A percentile compares a stretch with the other conserved stretches of the same genome.
Evolutionary conservation across 1,284 basidiomycete genomes (phyloP).

Genomic region (Malassezia caprae): DNA sequence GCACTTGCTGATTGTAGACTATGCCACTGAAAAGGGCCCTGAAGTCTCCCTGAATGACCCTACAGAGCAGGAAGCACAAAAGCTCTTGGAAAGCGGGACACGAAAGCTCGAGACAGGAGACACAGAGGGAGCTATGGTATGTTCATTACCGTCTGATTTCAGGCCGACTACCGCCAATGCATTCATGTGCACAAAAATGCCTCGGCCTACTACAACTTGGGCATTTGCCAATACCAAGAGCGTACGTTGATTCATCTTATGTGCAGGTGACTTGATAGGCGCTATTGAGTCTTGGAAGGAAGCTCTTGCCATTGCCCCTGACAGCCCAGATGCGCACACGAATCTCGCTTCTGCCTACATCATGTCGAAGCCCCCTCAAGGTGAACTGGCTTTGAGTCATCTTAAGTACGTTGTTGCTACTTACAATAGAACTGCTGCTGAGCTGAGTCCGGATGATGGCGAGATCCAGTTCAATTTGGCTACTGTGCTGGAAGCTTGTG

Average conservation of each 20-base stretch:
- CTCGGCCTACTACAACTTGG: conserved; percentile 75
- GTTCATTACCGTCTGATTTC: neutral
- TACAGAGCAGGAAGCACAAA: conserved; percentile 67
- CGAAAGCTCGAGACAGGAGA: conserved; percentile 80
- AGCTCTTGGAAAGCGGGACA: conserved; percentile 75
- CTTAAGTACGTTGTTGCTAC: conserved; percentile 57
- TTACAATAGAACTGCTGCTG: conserved; percentile 63
- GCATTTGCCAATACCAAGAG: conserved; percentile 76
- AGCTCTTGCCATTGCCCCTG: conserved; percentile 59
- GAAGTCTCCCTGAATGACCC: conserved; percentile 56
- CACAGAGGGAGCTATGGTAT: conserved; percentile 53
- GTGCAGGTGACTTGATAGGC: conserved; percentile 18
- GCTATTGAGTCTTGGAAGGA: conserved; percentile 36
- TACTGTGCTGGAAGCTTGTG: conserved; percentile 76
- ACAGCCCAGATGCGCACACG: conserved; percentile 80
- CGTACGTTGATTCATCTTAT: conserved; percentile 53
- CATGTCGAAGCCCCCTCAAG: conserved; percentile 69
- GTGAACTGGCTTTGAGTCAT: conserved; percentile 81
- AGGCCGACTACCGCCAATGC: conserved; percentile 64
- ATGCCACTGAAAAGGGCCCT: conserved; percentile 5
- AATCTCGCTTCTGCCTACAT: conserved; percentile 91
- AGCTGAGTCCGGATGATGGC: conserved; percentile 77
- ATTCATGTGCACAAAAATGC: conserved; percentile 69
- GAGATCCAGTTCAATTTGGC: conserved; percentile 91
- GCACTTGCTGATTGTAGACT: neutral